These are phyloP conservation scores for Trichophyton verrucosum DNA, from an alignment of 2,329 filamentous ascomycete genomes.

Conservation along the genomic window DNA sequence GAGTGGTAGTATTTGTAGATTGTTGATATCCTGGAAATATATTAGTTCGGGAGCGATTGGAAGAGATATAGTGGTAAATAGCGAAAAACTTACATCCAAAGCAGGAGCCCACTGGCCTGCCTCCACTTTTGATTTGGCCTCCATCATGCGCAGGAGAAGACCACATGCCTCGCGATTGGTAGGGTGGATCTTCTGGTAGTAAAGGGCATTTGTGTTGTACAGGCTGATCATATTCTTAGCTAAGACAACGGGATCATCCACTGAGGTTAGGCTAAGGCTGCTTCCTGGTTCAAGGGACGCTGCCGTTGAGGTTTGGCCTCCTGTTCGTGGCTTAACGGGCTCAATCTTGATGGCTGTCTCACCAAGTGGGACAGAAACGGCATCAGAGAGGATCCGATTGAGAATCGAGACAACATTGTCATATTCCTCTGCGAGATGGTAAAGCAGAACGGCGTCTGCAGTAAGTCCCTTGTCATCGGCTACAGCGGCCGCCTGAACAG, in stretches of 20 bases:
- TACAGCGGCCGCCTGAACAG: constrained; percentile 77
- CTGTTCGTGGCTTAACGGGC: constrained; percentile 60
- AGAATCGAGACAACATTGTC: constrained; percentile 86
- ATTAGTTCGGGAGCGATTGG: background rate
- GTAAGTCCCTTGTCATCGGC: constrained; percentile 90
- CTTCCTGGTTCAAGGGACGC: constrained; percentile 24
- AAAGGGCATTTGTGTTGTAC: constrained; percentile 50
- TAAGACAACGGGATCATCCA: constrained; percentile 54
- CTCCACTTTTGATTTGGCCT: constrained; percentile 49
- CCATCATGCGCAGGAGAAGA: constrained; percentile 48
- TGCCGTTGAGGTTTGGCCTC: constrained; percentile 34
- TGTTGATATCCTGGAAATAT: constrained; percentile 51
- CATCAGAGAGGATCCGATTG: constrained; percentile 80
- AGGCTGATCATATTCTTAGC: constrained; percentile 50
- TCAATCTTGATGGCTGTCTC: constrained; percentile 66
- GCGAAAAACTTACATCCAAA: constrained; percentile 45
- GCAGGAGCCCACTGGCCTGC: constrained; percentile 47
- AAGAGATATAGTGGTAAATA: background rate
- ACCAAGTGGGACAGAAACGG: constrained; percentile 63
- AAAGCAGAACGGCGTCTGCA: constrained; percentile 86
- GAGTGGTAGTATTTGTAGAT: constrained; percentile 67
- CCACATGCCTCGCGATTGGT: constrained; percentile 47
- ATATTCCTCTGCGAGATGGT: constrained; percentile 89
- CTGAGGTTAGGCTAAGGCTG: constrained; percentile 50
- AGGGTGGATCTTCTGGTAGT: constrained; percentile 47